Percentiles rank a stretch among this genome's conserved stretches.
Evolutionary conservation across 495 filamentous ascomycete genomes (phyloP).

Genomic region (Trichocladium antarcticum): DNA sequence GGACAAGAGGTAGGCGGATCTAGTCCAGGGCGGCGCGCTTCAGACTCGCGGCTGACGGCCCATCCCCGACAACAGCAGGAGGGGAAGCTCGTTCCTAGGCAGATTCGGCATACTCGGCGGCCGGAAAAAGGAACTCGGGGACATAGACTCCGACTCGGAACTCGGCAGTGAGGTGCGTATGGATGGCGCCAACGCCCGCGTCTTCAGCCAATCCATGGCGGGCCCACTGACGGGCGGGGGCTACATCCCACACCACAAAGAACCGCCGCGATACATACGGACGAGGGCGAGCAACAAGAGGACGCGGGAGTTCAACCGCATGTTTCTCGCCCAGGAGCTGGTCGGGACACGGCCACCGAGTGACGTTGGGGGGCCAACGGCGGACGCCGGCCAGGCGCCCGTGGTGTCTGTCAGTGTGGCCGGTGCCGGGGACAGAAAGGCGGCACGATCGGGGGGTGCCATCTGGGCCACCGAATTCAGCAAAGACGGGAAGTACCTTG

Average conservation of each 20-base stretch:
- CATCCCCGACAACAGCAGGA: conserved; percentile 38
- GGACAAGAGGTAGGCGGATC: conserved; percentile 57
- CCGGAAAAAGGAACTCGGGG: conserved; percentile 51
- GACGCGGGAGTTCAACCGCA: conserved; percentile 65
- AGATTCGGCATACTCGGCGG: conserved; percentile 63
- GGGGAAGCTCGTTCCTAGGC: conserved; percentile 83
- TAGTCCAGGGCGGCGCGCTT: neutral
- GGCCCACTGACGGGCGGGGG: conserved; percentile 60
- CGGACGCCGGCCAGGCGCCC: conserved; percentile 19
- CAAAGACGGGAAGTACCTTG: conserved; percentile 83
- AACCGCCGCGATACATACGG: conserved; percentile 85
- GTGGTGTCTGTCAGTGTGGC: conserved; percentile 30
- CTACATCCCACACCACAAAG: conserved; percentile 78
- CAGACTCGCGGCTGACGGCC: conserved; percentile 3
- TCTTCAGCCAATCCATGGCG: conserved; percentile 48
- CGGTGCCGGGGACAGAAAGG: conserved; percentile 28
- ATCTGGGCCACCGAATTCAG: conserved; percentile 92
- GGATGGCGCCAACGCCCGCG: conserved; percentile 69
- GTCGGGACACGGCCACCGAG: conserved; percentile 33
- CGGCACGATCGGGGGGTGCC: conserved; percentile 41
- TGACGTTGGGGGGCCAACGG: neutral
- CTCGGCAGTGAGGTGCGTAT: conserved; percentile 52
- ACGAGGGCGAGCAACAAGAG: conserved; percentile 74
- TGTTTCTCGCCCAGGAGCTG: conserved; percentile 89
- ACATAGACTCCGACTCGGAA: conserved; percentile 62